These are phyloP conservation scores for Inga laurina DNA, from an alignment of 306 rosid species.

Conservation along the genomic window DNA sequence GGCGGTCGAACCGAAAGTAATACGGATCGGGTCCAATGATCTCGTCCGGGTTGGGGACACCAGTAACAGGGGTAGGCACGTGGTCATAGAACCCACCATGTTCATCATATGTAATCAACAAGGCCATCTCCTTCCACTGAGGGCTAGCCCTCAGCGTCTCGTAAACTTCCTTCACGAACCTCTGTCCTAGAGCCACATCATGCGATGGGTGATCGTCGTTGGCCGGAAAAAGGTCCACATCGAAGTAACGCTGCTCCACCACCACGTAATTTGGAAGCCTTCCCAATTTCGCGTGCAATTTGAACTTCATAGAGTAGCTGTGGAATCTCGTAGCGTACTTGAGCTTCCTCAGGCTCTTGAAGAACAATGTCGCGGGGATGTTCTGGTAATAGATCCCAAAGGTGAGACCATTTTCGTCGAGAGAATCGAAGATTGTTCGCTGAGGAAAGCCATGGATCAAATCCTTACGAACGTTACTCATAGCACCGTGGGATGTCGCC, in stretches of 20 bases:
- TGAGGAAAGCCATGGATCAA: conserved; percentile 87
- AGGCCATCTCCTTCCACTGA: conserved; percentile 91
- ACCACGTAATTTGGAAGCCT: conserved; percentile 88
- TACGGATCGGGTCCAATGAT: conserved; percentile 73
- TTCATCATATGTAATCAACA: conserved; percentile 86
- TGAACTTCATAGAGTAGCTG: conserved; percentile 60
- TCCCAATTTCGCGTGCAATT: conserved; percentile 63
- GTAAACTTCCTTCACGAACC: conserved; percentile 86
- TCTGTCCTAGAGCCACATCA: conserved; percentile 86
- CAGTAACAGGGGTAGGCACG: conserved; percentile 78
- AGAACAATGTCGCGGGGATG: conserved; percentile 85
- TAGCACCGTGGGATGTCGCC: conserved; percentile 92
- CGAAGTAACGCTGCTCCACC: conserved; percentile 89
- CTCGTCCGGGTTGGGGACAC: conserved; percentile 92
- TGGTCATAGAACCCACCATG: conserved; percentile 98
- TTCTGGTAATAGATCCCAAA: conserved; percentile 88
- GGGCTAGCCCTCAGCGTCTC: conserved; percentile 83
- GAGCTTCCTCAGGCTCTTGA: conserved; percentile 64
- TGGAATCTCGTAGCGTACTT: conserved; percentile 59
- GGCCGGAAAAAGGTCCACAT: conserved; percentile 63
- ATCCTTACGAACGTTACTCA: conserved; percentile 81
- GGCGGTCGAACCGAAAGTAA: conserved; percentile 77
- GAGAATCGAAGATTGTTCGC: conserved; percentile 76
- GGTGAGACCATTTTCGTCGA: conserved; percentile 60
- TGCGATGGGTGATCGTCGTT: conserved; percentile 98